These are phyloP conservation scores for Aspergillus ochraceus DNA, from an alignment of 2,329 filamentous ascomycete genomes.

Conservation along the genomic window DNA sequence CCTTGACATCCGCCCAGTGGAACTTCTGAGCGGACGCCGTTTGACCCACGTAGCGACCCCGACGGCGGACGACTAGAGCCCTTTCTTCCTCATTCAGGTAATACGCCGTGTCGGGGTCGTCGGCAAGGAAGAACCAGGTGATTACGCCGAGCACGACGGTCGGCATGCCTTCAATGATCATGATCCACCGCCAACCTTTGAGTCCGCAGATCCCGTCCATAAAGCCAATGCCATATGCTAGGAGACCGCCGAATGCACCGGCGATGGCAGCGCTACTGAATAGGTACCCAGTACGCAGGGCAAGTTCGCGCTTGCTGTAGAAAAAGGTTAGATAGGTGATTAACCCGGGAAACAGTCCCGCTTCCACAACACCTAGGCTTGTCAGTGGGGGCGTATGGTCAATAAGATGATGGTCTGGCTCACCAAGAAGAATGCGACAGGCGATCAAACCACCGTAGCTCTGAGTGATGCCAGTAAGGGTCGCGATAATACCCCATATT, in stretches of 20 bases:
- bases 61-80: slow-evolving; percentile 54
- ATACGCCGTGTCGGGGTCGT: slow-evolving; percentile 64
- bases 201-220: slow-evolving; percentile 67
- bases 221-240: slow-evolving; percentile 72
- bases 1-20: slow-evolving; percentile 63
- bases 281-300: slow-evolving; percentile 70
- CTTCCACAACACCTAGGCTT: slow-evolving; percentile 60
- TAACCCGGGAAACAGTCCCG: slow-evolving; percentile 68
- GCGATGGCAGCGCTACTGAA: slow-evolving; percentile 66
- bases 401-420: background rate
- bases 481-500: slow-evolving; percentile 53
- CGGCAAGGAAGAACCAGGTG: slow-evolving; percentile 61
- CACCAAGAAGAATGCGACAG: slow-evolving; percentile 62
- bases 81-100: slow-evolving; percentile 63
- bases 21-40: slow-evolving; percentile 54
- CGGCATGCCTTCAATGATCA: slow-evolving; percentile 60
- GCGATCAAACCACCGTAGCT: slow-evolving; percentile 67
- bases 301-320: slow-evolving; percentile 72
- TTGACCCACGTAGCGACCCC: slow-evolving; percentile 52
- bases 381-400: background rate
- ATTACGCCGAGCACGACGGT: slow-evolving; percentile 57
- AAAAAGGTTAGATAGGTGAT: slow-evolving; percentile 73
- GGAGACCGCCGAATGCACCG: slow-evolving; percentile 69
- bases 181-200: slow-evolving; percentile 71
- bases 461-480: slow-evolving; percentile 63